Conservation (phyloP, 148 eudicot genomes). For the Vaccinium vitisidaea region DNA sequence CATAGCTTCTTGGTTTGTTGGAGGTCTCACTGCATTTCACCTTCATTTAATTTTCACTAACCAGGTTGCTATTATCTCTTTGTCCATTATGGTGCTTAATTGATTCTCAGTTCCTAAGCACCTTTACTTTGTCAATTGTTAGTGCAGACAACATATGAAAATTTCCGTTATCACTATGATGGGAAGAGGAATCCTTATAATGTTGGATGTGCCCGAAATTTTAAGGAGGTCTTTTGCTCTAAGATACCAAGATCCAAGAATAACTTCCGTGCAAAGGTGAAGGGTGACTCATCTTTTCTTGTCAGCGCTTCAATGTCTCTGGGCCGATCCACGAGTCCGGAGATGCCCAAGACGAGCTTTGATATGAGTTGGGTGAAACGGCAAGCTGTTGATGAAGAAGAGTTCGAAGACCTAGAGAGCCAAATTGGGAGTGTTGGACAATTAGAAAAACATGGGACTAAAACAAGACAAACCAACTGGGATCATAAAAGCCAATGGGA, state of each 20-base stretch:
- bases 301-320: slow-evolving; percentile 12
- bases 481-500: slow-evolving; percentile 11
- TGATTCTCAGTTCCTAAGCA: neutral
- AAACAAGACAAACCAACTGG: neutral
- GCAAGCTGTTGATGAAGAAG: slow-evolving; percentile 19
- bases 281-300: slow-evolving; percentile 10
- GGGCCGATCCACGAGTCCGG: neutral
- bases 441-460: slow-evolving; percentile 14
- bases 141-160: slow-evolving; percentile 40
- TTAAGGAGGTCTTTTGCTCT: slow-evolving; percentile 28
- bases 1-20: slow-evolving; percentile 39
- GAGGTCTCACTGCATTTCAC: slow-evolving; percentile 49
- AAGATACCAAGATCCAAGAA: slow-evolving; percentile 24
- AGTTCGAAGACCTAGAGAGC: slow-evolving; percentile 21
- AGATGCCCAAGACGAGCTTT: slow-evolving; percentile 9
- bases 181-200: slow-evolving; percentile 33
- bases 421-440: slow-evolving; percentile 14
- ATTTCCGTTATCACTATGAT: slow-evolving; percentile 32
- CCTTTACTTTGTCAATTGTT: neutral
- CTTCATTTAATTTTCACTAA: slow-evolving; percentile 39
- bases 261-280: slow-evolving; percentile 22
- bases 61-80: slow-evolving; percentile 31
- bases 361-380: slow-evolving; percentile 19
- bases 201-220: slow-evolving; percentile 26
- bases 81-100: neutral